These are phyloP conservation scores for Psophocarpus tetragonolobus DNA, from an alignment of 306 rosid genomes.

Conservation along the genomic window DNA sequence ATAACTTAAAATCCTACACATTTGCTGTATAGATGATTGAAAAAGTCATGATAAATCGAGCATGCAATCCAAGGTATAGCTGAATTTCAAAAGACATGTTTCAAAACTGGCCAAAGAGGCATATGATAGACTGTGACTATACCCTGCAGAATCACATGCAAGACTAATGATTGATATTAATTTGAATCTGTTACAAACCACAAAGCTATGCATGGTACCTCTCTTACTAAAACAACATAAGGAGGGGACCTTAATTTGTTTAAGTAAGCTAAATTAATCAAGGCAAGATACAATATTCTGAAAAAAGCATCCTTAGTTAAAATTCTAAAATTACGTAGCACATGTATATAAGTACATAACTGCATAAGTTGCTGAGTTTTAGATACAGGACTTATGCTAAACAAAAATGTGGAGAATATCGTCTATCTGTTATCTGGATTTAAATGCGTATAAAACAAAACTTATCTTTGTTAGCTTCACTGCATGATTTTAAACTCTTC, in stretches of 20 bases:
- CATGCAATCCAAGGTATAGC: conserved; percentile 20
- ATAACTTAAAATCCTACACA: background rate
- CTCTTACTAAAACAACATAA: background rate
- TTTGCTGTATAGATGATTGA: background rate
- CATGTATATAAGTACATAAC: background rate
- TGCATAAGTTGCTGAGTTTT: background rate
- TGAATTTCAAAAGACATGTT: background rate
- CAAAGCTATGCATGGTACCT: background rate
- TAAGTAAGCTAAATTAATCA: background rate
- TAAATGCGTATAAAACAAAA: background rate
- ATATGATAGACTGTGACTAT: background rate
- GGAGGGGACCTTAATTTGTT: background rate
- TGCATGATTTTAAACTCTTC: background rate
- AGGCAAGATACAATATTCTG: background rate
- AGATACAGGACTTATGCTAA: background rate
- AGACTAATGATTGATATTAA: background rate
- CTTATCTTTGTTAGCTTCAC: background rate
- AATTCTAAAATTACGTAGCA: background rate
- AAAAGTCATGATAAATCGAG: background rate
- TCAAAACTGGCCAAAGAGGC: background rate
- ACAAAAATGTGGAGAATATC: background rate
- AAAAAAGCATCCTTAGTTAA: background rate
- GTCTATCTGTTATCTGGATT: background rate
- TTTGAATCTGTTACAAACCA: background rate
- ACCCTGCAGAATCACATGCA: background rate